Evolutionary conservation across 2,329 filamentous ascomycete species (phyloP).

Genomic region (Botrytis paeoniae): DNA sequence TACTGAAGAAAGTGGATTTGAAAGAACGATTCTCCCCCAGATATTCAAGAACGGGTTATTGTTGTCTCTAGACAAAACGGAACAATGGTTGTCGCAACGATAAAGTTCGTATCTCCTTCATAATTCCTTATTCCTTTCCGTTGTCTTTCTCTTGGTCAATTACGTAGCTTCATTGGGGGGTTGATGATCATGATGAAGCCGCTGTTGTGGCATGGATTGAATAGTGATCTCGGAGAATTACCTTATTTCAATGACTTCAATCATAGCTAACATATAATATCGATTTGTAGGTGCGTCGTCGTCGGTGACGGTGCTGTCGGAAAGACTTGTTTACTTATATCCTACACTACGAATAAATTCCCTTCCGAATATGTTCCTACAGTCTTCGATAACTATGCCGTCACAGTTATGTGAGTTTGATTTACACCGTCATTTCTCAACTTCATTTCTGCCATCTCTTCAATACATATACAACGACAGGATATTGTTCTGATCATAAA

Average conservation of each 20-base stretch:
- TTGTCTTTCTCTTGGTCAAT: neutral
- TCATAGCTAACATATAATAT: constrained; percentile 22
- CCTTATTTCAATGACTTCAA: neutral
- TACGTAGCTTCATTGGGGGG: neutral
- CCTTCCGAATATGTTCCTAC: constrained; percentile 99
- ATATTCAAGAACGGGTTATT: neutral
- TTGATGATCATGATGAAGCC: neutral
- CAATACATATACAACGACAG: neutral
- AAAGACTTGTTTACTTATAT: constrained; percentile 98
- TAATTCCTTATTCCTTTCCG: constrained; percentile 8
- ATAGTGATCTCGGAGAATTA: neutral
- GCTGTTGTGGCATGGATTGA: neutral
- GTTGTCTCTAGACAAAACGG: constrained; percentile 3
- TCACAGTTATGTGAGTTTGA: constrained; percentile 91
- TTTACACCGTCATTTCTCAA: constrained; percentile 1
- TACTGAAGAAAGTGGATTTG: neutral
- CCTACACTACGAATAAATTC: constrained; percentile 99
- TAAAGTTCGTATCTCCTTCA: constrained; percentile 50
- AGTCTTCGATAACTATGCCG: constrained; percentile 99
- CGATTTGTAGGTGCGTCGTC: constrained; percentile 77
- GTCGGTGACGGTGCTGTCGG: constrained; percentile 99
- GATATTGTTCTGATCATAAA: constrained; percentile 19
- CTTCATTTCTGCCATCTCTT: neutral
- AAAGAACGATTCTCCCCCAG: neutral
- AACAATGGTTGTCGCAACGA: constrained; percentile 55